Evolutionary conservation across 2,329 filamentous ascomycete genomes (phyloP).

Genomic region (Magnaporthiopsis rhizophila): DNA sequence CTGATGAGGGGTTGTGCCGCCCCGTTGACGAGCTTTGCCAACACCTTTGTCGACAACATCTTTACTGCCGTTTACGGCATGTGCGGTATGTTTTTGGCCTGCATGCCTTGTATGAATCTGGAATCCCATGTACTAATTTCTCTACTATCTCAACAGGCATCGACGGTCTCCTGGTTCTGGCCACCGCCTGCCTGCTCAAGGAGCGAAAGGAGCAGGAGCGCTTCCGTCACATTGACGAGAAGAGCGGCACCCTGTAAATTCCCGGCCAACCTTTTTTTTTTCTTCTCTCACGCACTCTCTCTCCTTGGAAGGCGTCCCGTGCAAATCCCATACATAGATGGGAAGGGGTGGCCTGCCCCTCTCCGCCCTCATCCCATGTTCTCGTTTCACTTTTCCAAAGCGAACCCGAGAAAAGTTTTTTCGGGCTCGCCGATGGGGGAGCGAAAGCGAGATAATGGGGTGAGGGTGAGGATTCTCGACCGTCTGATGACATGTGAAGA

Average conservation of each 20-base stretch:
- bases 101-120: too few relatives aligned
- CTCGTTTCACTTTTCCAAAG: too few relatives aligned
- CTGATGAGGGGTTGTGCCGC: conserved; percentile 62
- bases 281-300: too few relatives aligned
- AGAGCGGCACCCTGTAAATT: conserved; percentile 43
- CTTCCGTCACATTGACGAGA: conserved; percentile 75
- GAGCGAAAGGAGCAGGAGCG: conserved; percentile 72
- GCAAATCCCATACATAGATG: background rate
- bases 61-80: conserved; percentile 77
- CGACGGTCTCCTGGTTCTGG: conserved; percentile 60
- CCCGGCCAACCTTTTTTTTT: conserved; percentile 21
- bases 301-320: too few relatives aligned
- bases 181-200: conserved; percentile 69
- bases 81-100: conserved; percentile 40
- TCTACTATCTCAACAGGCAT: conserved; percentile 29
- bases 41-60: conserved; percentile 63
- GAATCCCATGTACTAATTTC: background rate
- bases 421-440: too few relatives aligned
- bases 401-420: too few relatives aligned
- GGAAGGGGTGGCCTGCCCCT: background rate
- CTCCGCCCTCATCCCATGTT: too few relatives aligned
- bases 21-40: conserved; percentile 60
- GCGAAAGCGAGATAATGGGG: too few relatives aligned
- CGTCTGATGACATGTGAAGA: too few relatives aligned
- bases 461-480: too few relatives aligned